Base-by-base conservation (phyloP, 495 filamentous ascomycete species). In the Aspergillus bertholletiae region DNA sequence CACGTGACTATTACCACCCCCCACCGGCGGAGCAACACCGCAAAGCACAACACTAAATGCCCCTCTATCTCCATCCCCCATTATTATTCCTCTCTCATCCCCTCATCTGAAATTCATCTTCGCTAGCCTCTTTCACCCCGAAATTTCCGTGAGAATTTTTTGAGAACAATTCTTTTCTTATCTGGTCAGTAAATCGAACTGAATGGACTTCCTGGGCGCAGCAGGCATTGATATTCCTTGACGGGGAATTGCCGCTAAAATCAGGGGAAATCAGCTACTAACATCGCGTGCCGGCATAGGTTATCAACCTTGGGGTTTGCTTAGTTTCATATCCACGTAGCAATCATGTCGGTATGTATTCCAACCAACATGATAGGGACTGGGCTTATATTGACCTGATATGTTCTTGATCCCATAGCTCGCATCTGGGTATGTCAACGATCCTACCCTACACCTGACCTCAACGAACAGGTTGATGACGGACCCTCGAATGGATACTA, bases 331-430 rank as follows among this genome's bases (percentile, higher is more conserved):
- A 57, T 54, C 54, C 53, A 63, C 43, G 59, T 18, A 56, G 56
- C 63, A 67, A 71, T 41, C 64, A 77, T 74, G 74, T 75, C 73
- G 59, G 72, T 76, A 26, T 20, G 72, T 72, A 62, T 53, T 46
- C 43, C 49, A 44, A 54, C 41, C 15, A 17, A 1, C 7, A 26
- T 12, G 18, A 49, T 39, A 32, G 12, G 37, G 22, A 34, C 41
- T 43, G 39, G 7, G 13, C n/a, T 45, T 49, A 44, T 56, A 26
- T 58, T 68, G 43, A 69, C 43, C 48, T 50, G 47, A 18, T 45
- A 54, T 32, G 51, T 57, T 54, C 47, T 9, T 53, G 46, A 37
- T 47, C 46, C 20, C 37, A 30, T 58, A 78, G 74, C 69, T 78
- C 62, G 71, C 73, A 64, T 78, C 74, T 55, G 74, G 74, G 74